phyloP scores from a whole-genome alignment of 2,329 filamentous ascomycete species.

The Trichoderma breve region DNA sequence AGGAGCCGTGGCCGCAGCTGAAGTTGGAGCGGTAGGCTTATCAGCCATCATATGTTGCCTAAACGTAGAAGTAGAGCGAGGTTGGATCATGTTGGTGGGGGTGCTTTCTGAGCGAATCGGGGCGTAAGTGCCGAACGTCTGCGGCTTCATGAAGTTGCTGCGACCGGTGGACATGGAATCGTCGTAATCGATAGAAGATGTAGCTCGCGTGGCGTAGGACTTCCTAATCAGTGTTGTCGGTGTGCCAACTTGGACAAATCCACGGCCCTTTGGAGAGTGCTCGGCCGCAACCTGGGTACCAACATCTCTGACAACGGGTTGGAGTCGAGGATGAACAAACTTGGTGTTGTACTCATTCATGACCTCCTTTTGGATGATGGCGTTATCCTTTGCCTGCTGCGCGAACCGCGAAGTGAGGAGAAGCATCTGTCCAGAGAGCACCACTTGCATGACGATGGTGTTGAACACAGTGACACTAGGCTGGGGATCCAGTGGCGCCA shows the following conservation, averaged over 20 bases:
- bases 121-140: slow-evolving; percentile 42
- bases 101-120: slow-evolving; percentile 38
- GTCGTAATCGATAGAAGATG: slow-evolving; percentile 74
- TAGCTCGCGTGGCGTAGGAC: slow-evolving; percentile 77
- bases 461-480: slow-evolving; percentile 86
- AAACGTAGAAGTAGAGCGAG: slow-evolving; percentile 30
- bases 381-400: slow-evolving; percentile 81
- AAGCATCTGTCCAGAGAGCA: slow-evolving; percentile 75
- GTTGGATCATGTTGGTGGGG: slow-evolving; percentile 30
- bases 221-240: slow-evolving; percentile 66
- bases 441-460: slow-evolving; percentile 69
- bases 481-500: slow-evolving; percentile 69
- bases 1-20: slow-evolving; percentile 19
- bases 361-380: slow-evolving; percentile 85
- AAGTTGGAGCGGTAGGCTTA: slow-evolving; percentile 26
- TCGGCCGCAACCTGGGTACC: slow-evolving; percentile 70
- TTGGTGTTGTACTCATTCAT: slow-evolving; percentile 95
- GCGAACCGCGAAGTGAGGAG: slow-evolving; percentile 71
- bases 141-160: slow-evolving; percentile 40
- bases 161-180: slow-evolving; percentile 32
- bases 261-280: slow-evolving; percentile 40
- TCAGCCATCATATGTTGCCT: slow-evolving; percentile 38
- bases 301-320: slow-evolving; percentile 73
- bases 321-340: slow-evolving; percentile 86
- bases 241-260: slow-evolving; percentile 49